Conservation (phyloP, 345 rosid genomes). For the Salix viminalis region DNA sequence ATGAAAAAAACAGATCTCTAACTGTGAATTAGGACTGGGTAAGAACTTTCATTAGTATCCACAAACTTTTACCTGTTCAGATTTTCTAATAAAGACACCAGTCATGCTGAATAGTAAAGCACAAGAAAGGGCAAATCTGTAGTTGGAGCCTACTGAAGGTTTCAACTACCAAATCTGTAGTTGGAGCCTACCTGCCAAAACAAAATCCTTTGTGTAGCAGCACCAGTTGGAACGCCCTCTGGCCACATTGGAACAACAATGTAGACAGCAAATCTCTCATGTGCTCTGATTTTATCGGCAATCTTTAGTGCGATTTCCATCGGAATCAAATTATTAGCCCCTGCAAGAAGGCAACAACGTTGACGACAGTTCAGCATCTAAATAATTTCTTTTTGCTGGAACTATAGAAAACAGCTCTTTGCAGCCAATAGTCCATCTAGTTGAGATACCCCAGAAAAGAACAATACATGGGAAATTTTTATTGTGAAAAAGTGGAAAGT, state of each 20-base stretch:
- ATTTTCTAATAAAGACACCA: no score
- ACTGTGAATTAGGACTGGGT: background rate
- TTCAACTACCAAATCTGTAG: conserved; percentile 4
- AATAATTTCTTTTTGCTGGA: background rate
- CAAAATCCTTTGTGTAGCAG: conserved; percentile 85
- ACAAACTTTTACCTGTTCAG: no score
- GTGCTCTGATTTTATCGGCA: conserved; percentile 76
- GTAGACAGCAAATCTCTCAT: conserved; percentile 88
- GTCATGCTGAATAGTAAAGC: background rate
- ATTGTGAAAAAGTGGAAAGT: background rate
- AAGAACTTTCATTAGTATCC: no score
- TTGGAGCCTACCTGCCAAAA: conserved; percentile 78
- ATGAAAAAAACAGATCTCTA: background rate
- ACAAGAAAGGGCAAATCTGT: background rate
- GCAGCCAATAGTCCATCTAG: background rate
- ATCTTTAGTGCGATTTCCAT: conserved; percentile 97
- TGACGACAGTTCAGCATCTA: conserved; percentile 2
- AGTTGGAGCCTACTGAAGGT: conserved; percentile 27
- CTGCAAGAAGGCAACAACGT: conserved; percentile 33
- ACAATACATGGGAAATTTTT: background rate
- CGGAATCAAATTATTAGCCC: conserved; percentile 90
- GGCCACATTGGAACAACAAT: conserved; percentile 97
- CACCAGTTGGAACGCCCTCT: conserved; percentile 87
- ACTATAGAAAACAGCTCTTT: background rate
- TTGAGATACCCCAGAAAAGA: background rate